Evolutionary conservation across 495 filamentous ascomycete species (phyloP), one percentile per base, ranked within the genome.

Genomic region (Emericellopsis terricola): DNA sequence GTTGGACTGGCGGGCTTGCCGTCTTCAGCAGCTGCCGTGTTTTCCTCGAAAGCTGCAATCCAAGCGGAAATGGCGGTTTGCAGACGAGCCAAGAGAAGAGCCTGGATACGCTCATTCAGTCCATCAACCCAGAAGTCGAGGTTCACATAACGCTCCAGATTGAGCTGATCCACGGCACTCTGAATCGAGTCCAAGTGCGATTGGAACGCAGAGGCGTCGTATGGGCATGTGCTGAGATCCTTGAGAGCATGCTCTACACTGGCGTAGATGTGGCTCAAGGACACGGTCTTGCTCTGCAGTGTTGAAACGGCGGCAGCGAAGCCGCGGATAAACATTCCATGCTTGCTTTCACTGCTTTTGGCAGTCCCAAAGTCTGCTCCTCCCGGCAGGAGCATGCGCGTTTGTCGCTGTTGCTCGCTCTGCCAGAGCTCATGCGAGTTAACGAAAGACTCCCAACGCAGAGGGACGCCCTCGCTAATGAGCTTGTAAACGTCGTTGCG

Each of bases 401-500:
- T 79, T 23, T 35, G 33, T n/a, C 33, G 24, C 33, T 35, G 33
- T n/a, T n/a, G n/a, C n/a, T 35, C 33, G 33, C 20, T 15, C 34
- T 85, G 66, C 43, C 87, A 82, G 13, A 94, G 60, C 49, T 96
- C 89, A 50, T 94, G 96, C 6, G 83, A 84, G 46, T 94, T 83
- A 20, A 97, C 80, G 49, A 97, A 94, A 0, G 89, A 87, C 49
- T 97, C 89, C 89, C 89, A 97, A 44, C 80, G 76, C 19, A 96
- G 59, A 8, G 81, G 79, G 29, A 94, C 63, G 28, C 89, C 89
- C 59, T 89, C 94, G 30, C 60, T 59, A 36, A 96, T 70, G 43
- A 93, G 69, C 19, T 51, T 53, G 38, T 94, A 81, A 0, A 80
- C 78, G 35, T 93, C 81, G 41, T 85, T 91, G 38, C 84, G 73